Evolutionary conservation across 1,284 basidiomycete species (phyloP).

Genomic region (Malassezia equina): DNA sequence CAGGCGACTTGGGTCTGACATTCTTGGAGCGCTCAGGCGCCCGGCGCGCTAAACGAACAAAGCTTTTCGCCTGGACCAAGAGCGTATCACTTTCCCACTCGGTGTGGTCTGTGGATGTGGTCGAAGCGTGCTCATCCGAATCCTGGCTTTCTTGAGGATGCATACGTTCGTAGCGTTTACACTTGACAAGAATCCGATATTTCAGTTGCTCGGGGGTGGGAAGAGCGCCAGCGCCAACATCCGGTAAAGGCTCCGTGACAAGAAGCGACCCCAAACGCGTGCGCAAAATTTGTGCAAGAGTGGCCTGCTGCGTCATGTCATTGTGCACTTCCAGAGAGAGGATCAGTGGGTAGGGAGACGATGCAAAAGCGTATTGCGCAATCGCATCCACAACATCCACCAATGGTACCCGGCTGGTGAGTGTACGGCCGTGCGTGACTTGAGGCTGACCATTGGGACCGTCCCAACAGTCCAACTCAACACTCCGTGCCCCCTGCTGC

Average conservation of each 20-base stretch:
- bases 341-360: slow-evolving; percentile 86
- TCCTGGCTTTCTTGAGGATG: neutral
- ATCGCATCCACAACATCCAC: slow-evolving; percentile 79
- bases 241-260: slow-evolving; percentile 35
- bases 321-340: slow-evolving; percentile 92
- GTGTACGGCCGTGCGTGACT: slow-evolving; percentile 77
- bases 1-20: slow-evolving; percentile 57
- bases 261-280: slow-evolving; percentile 69
- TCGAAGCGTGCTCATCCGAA: neutral
- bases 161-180: slow-evolving; percentile 24
- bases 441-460: slow-evolving; percentile 56
- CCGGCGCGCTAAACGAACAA: slow-evolving; percentile 20
- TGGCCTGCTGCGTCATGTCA: slow-evolving; percentile 68
- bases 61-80: slow-evolving; percentile 22
- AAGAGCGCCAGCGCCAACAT: slow-evolving; percentile 49
- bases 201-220: slow-evolving; percentile 81
- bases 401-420: slow-evolving; percentile 75
- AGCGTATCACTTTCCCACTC: slow-evolving; percentile 25
- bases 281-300: slow-evolving; percentile 66
- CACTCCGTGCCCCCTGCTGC: slow-evolving; percentile 77
- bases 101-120: slow-evolving; percentile 16
- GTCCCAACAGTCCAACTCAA: slow-evolving; percentile 78
- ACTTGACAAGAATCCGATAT: slow-evolving; percentile 72
- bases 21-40: neutral
- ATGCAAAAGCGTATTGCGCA: slow-evolving; percentile 80